Evolutionary conservation across 495 filamentous ascomycete genomes (phyloP), one percentile per base, ranked within the genome.

Genomic region (Friedmanniomyces simplex): DNA sequence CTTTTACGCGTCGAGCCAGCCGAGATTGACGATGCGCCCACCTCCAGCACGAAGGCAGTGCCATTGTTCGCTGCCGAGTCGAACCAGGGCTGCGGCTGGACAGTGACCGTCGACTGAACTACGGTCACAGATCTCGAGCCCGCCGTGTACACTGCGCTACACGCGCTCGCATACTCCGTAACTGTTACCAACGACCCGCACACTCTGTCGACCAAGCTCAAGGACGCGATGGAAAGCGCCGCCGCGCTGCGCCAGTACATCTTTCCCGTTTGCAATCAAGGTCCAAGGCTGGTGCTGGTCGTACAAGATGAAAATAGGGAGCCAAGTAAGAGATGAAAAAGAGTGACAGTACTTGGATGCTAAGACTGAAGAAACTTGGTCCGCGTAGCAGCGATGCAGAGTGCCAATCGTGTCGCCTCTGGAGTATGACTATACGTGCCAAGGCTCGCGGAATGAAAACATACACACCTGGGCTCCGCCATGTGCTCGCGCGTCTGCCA

Each of bases 21-120:
- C 18, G 39, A 16, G 13, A 16, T 5, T 8, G 36, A 53, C 5
- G 36, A 1, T n/a, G 24, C 22, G 34, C 7, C 6, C 12, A 66
- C 30, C 16, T 53, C 32, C 20, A 66, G n/a, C 0, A 66, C 54
- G 39, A 66, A 66, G 5, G 57, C 49, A 32, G 54, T 52, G n/a
- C 64, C 64, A 25, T 32, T 52, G 56, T 63, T 66, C 14, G 51
- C 50, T 20, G 24, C 37, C 28, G 53, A 21, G 32, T 66, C 57
- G 21, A 41, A 25, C 43, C 39, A 54, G 20, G 60, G 54, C 16
- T 41, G 52, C 2, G 64, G 64, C 12, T 49, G 34, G 6, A 63
- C 57, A 16, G 50, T 55, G 26, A 58, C 58, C 24, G 64, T 66
- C 10, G 57, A 57, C n/a, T 57, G 54, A 0, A 63, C 50, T 11